phyloP scores from a whole-genome alignment of 306 rosid genomes.

The Fragaria vesca region DNA sequence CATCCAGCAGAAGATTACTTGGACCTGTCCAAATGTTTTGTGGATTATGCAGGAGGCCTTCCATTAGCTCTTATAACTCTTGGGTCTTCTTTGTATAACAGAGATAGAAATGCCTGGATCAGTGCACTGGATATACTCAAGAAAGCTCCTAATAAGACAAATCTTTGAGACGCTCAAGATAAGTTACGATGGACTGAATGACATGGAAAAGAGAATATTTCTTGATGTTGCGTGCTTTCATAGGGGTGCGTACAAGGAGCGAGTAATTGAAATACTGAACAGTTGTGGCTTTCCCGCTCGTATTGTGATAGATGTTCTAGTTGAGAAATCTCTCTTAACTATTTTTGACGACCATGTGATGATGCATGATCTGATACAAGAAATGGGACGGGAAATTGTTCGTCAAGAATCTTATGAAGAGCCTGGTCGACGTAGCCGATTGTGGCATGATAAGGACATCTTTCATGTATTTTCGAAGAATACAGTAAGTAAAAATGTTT shows the following conservation, averaged over 20 bases:
- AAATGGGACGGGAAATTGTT: conserved; percentile 19
- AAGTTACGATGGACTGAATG: not conserved
- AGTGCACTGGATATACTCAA: not conserved
- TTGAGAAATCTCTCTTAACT: not conserved
- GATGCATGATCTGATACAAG: conserved; percentile 19
- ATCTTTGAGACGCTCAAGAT: not conserved
- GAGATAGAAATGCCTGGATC: not conserved
- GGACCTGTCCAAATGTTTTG: not conserved
- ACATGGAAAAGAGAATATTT: not conserved
- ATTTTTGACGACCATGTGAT: not conserved
- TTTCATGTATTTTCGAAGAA: not conserved
- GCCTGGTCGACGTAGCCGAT: not conserved
- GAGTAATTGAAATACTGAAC: not conserved
- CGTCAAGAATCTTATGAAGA: not conserved
- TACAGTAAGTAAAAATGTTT: not conserved
- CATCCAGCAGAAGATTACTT: not conserved
- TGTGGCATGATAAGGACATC: not conserved
- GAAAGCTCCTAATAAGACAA: conserved; percentile 6
- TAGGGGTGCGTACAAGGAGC: not conserved
- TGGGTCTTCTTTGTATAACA: not conserved
- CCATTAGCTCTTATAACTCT: conserved; percentile 3
- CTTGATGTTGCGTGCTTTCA: not conserved
- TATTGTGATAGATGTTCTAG: not conserved
- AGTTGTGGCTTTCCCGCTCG: not conserved
- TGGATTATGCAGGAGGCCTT: not conserved